phyloP scores from a whole-genome alignment of 495 filamentous ascomycete species.

The Copromyces sp. region DNA sequence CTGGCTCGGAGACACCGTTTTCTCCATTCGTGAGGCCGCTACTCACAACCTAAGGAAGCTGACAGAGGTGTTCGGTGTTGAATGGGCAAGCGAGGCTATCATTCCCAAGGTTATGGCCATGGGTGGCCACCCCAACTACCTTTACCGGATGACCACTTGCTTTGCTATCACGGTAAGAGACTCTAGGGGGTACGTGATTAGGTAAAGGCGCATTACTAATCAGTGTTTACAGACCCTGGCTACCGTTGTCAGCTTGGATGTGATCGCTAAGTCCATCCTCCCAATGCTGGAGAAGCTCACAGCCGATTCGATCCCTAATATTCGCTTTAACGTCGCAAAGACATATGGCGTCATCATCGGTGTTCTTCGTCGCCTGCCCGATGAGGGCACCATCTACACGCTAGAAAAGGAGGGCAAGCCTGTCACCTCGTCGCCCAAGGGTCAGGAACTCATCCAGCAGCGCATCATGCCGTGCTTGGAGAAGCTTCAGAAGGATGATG shows the following conservation, averaged over 20 bases:
- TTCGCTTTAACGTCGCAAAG: conserved; percentile 98
- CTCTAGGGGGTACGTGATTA: background rate
- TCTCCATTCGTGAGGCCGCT: conserved; percentile 93
- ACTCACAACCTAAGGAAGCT: conserved; percentile 96
- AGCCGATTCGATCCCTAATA: conserved; percentile 91
- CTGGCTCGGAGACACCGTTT: conserved; percentile 98
- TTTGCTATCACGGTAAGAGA: conserved; percentile 88
- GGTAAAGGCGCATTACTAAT: conserved; percentile 19
- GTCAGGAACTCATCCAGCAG: conserved; percentile 76
- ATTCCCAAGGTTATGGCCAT: conserved; percentile 98
- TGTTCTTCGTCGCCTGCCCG: conserved; percentile 80
- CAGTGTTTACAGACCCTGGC: conserved; percentile 64
- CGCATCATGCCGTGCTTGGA: conserved; percentile 82
- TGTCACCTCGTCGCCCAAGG: conserved; percentile 53
- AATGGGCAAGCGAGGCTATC: conserved; percentile 95
- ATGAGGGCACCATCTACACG: conserved; percentile 72
- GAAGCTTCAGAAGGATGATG: conserved; percentile 90
- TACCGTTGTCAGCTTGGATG: conserved; percentile 79
- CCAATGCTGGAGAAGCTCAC: conserved; percentile 93
- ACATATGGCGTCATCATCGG: conserved; percentile 85
- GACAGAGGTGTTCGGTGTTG: conserved; percentile 95
- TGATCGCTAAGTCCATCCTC: conserved; percentile 85
- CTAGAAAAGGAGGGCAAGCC: conserved; percentile 67
- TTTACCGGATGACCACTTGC: conserved; percentile 98
- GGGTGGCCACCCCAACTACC: conserved; percentile 95